Conservation (phyloP, 2,329 filamentous ascomycete genomes). For the Fusarium equiseti region DNA sequence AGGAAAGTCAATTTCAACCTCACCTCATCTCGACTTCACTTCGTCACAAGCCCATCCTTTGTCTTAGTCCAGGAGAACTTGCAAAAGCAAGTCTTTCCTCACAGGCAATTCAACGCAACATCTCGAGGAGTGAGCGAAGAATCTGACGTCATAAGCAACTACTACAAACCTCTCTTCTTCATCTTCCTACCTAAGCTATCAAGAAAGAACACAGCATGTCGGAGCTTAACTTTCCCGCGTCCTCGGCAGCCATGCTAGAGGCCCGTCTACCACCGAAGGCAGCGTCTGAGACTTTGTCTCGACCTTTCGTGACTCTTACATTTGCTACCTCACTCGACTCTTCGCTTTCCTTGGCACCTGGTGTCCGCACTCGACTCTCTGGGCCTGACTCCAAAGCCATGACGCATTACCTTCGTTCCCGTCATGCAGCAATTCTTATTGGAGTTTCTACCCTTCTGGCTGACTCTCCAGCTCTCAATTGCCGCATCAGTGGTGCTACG, state of each 20-base stretch:
- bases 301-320: conserved; percentile 79
- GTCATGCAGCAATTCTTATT: conserved; percentile 86
- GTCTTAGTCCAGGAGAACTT: background rate
- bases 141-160: background rate
- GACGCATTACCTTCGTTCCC: conserved; percentile 89
- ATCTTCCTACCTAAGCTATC: background rate
- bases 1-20: conserved; percentile 39
- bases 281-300: background rate
- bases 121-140: background rate
- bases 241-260: conserved; percentile 51
- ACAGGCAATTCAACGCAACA: background rate
- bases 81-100: background rate
- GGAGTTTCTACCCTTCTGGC: conserved; percentile 86
- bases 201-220: conserved; percentile 46
- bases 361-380: conserved; percentile 84
- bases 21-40: conserved; percentile 5
- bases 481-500: conserved; percentile 73
- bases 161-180: background rate
- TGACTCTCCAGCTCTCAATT: conserved; percentile 89
- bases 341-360: conserved; percentile 79
- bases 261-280: conserved; percentile 49
- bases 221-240: conserved; percentile 52
- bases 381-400: conserved; percentile 87
- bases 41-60: background rate
- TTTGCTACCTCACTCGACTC: conserved; percentile 93